phyloP scores from a whole-genome alignment of 1,139 yeast genomes.

The Tardiomyces depauwii region DNA sequence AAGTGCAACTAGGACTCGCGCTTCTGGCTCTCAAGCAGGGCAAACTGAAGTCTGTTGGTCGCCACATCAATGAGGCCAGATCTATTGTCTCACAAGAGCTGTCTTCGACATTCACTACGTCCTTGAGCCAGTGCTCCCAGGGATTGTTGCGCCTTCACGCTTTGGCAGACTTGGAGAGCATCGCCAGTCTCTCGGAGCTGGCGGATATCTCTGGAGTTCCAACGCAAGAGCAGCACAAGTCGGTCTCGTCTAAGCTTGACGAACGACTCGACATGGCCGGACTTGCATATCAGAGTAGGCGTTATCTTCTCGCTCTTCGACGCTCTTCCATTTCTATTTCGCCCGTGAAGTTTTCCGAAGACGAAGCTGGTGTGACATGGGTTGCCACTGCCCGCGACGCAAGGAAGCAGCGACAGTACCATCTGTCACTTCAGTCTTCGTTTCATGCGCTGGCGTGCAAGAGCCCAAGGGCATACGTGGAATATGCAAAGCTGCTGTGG shows the following conservation, averaged over 20 bases:
- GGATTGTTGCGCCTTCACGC: conserved; percentile 55
- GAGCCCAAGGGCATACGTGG: conserved; percentile 49
- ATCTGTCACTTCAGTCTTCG: conserved; percentile 62
- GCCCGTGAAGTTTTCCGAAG: conserved; percentile 27
- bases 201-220: conserved; percentile 10
- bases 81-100: conserved; percentile 48
- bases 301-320: conserved; percentile 26
- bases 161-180: conserved; percentile 46
- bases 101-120: conserved; percentile 48
- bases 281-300: conserved; percentile 25
- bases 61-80: conserved; percentile 41
- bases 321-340: conserved; percentile 39
- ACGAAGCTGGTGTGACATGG: conserved; percentile 40
- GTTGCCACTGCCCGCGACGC: conserved; percentile 56
- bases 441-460: conserved; percentile 51
- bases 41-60: conserved; percentile 25
- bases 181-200: conserved; percentile 18
- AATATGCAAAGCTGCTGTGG: conserved; percentile 82
- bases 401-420: conserved; percentile 56
- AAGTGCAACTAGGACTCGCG: conserved; percentile 55
- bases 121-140: conserved; percentile 36
- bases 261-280: conserved; percentile 23
- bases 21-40: conserved; percentile 33
- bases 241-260: conserved; percentile 20
- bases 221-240: conserved; percentile 9